These are phyloP conservation scores for Phytophthora aleatoria DNA, from an alignment of 352 stramenopile genomes.

Conservation along the genomic window DNA sequence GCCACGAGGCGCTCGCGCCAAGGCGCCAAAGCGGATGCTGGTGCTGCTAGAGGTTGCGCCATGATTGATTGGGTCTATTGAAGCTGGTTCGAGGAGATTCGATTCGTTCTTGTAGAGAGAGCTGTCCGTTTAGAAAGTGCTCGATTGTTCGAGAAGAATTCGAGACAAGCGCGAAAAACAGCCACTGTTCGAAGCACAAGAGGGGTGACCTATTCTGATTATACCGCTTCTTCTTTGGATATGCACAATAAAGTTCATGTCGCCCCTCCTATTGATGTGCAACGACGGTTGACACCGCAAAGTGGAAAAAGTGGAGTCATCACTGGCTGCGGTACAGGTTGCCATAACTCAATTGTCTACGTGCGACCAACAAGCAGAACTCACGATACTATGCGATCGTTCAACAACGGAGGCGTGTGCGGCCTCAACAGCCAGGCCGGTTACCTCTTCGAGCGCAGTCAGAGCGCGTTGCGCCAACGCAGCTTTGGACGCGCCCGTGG, in stretches of 20 bases:
- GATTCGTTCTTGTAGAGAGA: not conserved
- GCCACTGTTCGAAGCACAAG: not conserved
- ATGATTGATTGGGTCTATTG: slow-evolving; percentile 4
- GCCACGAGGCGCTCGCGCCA: slow-evolving; percentile 57
- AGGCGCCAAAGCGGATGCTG: slow-evolving; percentile 32
- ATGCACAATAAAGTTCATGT: slow-evolving; percentile 8
- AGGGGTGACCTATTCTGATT: slow-evolving; percentile 31
- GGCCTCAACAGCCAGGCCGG: slow-evolving; percentile 41
- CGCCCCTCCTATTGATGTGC: slow-evolving; percentile 18
- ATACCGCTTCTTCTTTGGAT: not conserved
- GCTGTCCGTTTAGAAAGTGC: not conserved
- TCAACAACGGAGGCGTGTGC: slow-evolving; percentile 37
- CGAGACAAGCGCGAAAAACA: slow-evolving; percentile 19
- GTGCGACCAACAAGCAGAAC: slow-evolving; percentile 1
- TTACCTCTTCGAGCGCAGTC: slow-evolving; percentile 50
- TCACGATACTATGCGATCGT: slow-evolving; percentile 31
- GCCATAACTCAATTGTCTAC: slow-evolving; percentile 30
- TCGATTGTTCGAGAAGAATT: slow-evolving; percentile 41
- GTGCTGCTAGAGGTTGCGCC: slow-evolving; percentile 18
- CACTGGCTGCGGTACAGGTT: not conserved
- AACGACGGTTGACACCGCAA: not conserved
- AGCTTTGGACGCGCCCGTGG: slow-evolving; percentile 48
- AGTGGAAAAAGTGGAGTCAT: not conserved
- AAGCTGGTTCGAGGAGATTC: slow-evolving; percentile 14
- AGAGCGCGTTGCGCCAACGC: slow-evolving; percentile 50